phyloP scores from a whole-genome alignment of 257 asterid genomes.

The Solanum arcanum region DNA sequence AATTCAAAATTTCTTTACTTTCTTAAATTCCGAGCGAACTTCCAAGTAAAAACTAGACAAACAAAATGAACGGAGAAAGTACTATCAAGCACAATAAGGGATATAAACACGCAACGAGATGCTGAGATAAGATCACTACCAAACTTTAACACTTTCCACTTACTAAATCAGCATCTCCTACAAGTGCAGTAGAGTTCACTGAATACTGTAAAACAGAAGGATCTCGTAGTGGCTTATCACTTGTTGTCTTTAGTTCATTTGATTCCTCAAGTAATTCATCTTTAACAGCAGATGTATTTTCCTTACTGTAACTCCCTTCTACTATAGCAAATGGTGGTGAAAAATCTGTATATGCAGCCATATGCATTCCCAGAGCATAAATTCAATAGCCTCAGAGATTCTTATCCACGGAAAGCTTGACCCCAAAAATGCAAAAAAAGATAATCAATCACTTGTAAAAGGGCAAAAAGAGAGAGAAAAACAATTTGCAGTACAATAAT shows the following conservation, averaged over 20 bases:
- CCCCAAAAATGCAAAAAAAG: not conserved
- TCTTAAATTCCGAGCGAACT: not conserved
- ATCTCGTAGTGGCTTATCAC: slow-evolving; percentile 51
- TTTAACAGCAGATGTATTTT: slow-evolving; percentile 21
- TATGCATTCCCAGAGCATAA: slow-evolving; percentile 29
- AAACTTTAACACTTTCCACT: slow-evolving; percentile 2
- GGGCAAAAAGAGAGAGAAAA: not conserved
- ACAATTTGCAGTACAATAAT: not conserved
- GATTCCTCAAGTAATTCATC: slow-evolving; percentile 33
- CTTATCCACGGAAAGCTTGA: not conserved
- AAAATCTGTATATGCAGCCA: slow-evolving; percentile 67
- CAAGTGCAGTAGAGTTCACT: slow-evolving; percentile 30
- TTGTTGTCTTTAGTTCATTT: slow-evolving; percentile 23
- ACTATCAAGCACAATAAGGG: not conserved
- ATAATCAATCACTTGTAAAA: not conserved
- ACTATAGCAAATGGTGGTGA: slow-evolving; percentile 26
- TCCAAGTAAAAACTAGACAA: not conserved
- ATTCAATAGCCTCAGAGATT: not conserved
- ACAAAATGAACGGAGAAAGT: not conserved
- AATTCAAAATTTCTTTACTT: not conserved
- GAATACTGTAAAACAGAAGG: slow-evolving; percentile 42
- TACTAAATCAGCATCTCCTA: slow-evolving; percentile 43
- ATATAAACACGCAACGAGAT: not conserved
- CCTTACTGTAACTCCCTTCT: slow-evolving; percentile 31
- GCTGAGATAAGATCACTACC: not conserved